Evolutionary conservation across 2,329 filamentous ascomycete genomes (phyloP), one percentile per base, ranked within the genome.

Genomic region (Cryphonectria naterciae): DNA sequence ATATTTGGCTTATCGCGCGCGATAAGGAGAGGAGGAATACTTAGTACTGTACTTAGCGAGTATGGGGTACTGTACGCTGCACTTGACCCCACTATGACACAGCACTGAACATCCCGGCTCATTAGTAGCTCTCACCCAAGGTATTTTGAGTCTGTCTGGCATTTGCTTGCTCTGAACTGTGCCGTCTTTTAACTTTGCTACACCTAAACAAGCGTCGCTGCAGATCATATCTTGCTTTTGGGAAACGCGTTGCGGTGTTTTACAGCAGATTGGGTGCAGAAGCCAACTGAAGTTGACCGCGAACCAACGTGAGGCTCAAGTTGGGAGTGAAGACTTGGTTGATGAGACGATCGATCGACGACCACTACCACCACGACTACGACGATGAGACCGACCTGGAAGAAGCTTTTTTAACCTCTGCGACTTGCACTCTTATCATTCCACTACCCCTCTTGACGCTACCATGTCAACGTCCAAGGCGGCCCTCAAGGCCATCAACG

Each of bases 401-500:
- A 32, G 54, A 56, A 64, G 35, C 17, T 25, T 17, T 15, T 5
- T 28, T 28, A 32, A 61, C n/a, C 13, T 32, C 46, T 52, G 49
- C 11, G 25, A 41, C 60, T 22, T 25, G 22, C 25, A 19, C 13
- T 58, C 25, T 56, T 35, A 8, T 35, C 54, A 58, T 58, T 17
- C 25, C 13, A 10, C 7, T 19, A 35, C 58, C 68, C 69, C 67
- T 52, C 74, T 69, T n/a, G 5, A 11, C 69, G 56, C 65, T 76
- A 79, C 71, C 73, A 88, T 88, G 86, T 84, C 86, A 58, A 81
- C 80, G 73, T 80, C 84, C 78, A 97, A 97, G 83, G 87, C 91
- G 68, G 89, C 91, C 71, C 85, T 98, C 76, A 97, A 97, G 83
- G 89, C 91, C 75, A 92, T 96, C 74, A 93, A 92, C 78, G 87